Evolutionary conservation across 495 filamentous ascomycete genomes (phyloP), one percentile per base, ranked within the genome.

Genomic region (Barbatosphaeria neglecta): DNA sequence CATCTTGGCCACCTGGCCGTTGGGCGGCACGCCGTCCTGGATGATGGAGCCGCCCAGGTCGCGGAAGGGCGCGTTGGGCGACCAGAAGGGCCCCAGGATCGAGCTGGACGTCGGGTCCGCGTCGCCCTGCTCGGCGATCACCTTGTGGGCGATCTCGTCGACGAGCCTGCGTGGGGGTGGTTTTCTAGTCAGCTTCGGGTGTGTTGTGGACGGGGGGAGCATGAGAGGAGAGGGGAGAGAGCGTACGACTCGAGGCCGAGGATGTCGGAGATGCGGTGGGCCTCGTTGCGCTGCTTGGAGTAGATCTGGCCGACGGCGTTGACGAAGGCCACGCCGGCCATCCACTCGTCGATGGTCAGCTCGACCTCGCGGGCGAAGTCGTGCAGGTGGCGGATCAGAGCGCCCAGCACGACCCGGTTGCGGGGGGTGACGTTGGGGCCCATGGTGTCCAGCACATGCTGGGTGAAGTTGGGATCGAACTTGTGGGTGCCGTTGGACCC

Each of bases 1-100:
- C 84, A 90, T 89, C 58, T 70, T 65, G 51, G 79, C 77, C 17
- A 83, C 76, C 49, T 73, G 70, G 44, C 83, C 84, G 52, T 80
- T 67, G 51, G 64, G 58, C 27, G 73, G 70, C 20, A 80, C 73
- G 51, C 74, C 62, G 65, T 84, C 65, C 57, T 85, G 77, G 59
- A 87, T 83, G 66, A 86, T 83, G 61, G 62, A 73, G 54, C 73
- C 80, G 52, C 84, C 85, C 52, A 80, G 74, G 39, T 76, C 68
- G 20, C 83, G 81, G 76, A 85, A 85, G 27, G 85, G 84, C 8
- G 84, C 84, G 60, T 87, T 80, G 64, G 86, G 84, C 8, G 81
- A 85, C 84, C 83, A 90, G 78, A 90, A 90, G 61, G 86, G 86
- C 28, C 86, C 86, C 28, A 92, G 80, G 59, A 92, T 92, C 43